Base-by-base conservation (phyloP, 805 yeast genomes). In the Kuraishia piskuri region DNA sequence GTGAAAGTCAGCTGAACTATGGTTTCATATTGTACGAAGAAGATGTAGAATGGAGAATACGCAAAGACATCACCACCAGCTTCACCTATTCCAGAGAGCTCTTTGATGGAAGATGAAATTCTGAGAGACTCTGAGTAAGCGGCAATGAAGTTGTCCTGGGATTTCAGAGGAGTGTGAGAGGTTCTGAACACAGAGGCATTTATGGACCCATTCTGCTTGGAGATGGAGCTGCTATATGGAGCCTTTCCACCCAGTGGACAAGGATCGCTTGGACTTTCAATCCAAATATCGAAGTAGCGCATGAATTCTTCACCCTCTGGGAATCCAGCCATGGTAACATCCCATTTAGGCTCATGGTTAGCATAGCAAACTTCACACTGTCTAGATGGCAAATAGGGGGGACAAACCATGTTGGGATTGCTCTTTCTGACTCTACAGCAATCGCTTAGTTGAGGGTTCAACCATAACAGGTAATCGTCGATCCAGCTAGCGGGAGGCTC, bases 221-320 rank as follows among this genome's bases (percentile, higher is more conserved):
- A 69, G 10, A 89, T 70, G 0, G 90, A 74, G 4, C 74, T 68
- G 1, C 87, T 76, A 64, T 92, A 92, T 0, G 97, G 96, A 0
- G 97, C 97, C 62, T 88, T 87, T 1, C 99, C 99, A 2, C 96
- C 98, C 24, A 92, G 71, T 1, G 98, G 97, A 67, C 99, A 92
- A 2, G 92, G 89, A 61, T 88, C 94, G 54, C 96, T 87, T 1
- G 82, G 83, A 1, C 89, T 70, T 45, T 81, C 75, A 23, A 92
- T 88, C 99, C 99, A 92, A 46, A 86, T 80, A 22, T 79, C 67
- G 63, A 90, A 85, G 60, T 75, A 89, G 48, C 72, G 73, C 81
- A 87, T 79, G 62, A 92, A 92, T 0, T 73, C 73, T 12, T 75
- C 78, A 40, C 82, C 82, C 60, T 80, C 81, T 0, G 99, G 99